phyloP scores from a whole-genome alignment of 2,329 filamentous ascomycete species.

The Elsinoe fawcettii region DNA sequence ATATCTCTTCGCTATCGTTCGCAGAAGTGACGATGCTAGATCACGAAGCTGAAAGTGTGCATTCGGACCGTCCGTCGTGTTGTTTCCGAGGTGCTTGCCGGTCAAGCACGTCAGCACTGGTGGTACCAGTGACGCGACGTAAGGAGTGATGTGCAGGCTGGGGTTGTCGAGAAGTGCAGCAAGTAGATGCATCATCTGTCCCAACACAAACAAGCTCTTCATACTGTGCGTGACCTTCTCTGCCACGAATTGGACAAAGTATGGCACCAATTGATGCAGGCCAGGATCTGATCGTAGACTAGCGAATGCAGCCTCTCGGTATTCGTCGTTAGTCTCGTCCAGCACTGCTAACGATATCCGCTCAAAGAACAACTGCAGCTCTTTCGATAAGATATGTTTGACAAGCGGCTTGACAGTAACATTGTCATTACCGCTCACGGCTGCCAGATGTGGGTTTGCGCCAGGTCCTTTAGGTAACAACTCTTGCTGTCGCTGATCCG shows the following conservation, averaged over 20 bases:
- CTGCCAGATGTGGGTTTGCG: conserved; percentile 76
- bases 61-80: conserved; percentile 39
- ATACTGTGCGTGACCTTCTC: conserved; percentile 93
- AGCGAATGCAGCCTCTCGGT: conserved; percentile 76
- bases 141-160: conserved; percentile 65
- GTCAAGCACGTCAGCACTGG: conserved; percentile 88
- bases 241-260: conserved; percentile 91
- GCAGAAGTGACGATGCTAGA: conserved; percentile 73
- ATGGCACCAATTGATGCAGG: conserved; percentile 89
- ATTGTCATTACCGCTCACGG: conserved; percentile 75
- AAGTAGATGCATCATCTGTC: conserved; percentile 86
- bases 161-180: conserved; percentile 77
- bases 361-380: conserved; percentile 93
- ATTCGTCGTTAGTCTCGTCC: conserved; percentile 78
- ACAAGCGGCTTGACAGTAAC: conserved; percentile 80
- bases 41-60: conserved; percentile 75
- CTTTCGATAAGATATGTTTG: conserved; percentile 92
- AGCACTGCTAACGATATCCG: conserved; percentile 85
- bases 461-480: conserved; percentile 83
- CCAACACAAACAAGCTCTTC: conserved; percentile 80
- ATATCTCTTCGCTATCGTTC: conserved; percentile 72
- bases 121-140: conserved; percentile 65
- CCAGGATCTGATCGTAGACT: conserved; percentile 84
- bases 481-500: conserved; percentile 73
- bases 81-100: conserved; percentile 65